These are phyloP conservation scores for Phialocephala subalpina DNA, from an alignment of 2,329 filamentous ascomycete species.

Conservation along the genomic window DNA sequence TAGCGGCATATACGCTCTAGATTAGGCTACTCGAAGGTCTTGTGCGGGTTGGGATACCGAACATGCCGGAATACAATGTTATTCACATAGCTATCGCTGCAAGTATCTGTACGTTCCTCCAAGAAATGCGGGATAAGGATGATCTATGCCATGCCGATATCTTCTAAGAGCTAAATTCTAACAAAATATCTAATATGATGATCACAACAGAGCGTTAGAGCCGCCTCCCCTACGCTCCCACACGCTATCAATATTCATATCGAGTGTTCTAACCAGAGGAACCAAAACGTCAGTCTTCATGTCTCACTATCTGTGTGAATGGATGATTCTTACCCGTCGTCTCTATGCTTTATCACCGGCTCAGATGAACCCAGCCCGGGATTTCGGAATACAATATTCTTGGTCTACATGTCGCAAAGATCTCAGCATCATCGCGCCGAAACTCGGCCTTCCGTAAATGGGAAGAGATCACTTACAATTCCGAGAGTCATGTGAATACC, in stretches of 20 bases:
- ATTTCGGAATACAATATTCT: constrained; percentile 11
- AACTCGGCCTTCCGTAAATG: not conserved
- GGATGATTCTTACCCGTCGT: constrained; percentile 11
- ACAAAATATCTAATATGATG: too few species aligned
- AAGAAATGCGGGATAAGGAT: too few species aligned
- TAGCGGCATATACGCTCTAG: too few species aligned
- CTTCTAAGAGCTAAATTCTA: too few species aligned
- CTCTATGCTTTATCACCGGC: constrained; percentile 5
- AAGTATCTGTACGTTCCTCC: too few species aligned
- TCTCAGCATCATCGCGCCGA: not conserved
- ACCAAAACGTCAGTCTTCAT: not conserved
- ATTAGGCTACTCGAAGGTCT: too few species aligned
- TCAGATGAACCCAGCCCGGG: not conserved
- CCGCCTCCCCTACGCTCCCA: constrained; percentile 11
- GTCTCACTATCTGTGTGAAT: too few species aligned
- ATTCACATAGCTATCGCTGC: too few species aligned
- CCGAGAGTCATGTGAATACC: constrained; percentile 11
- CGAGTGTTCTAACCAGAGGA: not conserved
- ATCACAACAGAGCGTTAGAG: constrained; percentile 1
- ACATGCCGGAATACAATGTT: too few species aligned
- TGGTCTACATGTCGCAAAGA: not conserved
- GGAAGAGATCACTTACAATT: constrained; percentile 2
- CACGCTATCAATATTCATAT: constrained; percentile 11
- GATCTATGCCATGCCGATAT: too few species aligned
- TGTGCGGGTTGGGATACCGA: too few species aligned